Percentiles rank a stretch among this genome's conserved stretches.
Evolutionary conservation across 768 basidiomycete species (phyloP).

Genomic region (Naganishia randhawae): DNA sequence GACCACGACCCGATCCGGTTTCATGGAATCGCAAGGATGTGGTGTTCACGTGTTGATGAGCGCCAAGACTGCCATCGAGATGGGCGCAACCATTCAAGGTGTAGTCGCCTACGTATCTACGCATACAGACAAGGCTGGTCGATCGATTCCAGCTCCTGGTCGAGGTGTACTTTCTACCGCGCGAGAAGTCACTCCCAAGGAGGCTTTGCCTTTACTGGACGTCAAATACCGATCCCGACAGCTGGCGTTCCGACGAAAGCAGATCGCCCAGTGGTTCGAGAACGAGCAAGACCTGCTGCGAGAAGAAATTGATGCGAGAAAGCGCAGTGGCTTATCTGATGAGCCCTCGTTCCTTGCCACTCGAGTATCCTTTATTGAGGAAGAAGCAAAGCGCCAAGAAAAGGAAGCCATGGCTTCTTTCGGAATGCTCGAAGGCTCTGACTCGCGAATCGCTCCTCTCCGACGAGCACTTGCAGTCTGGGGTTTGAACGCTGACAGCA

Average conservation of each 20-base stretch:
- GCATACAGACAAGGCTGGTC: constrained; percentile 90
- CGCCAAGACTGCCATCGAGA: constrained; percentile 89
- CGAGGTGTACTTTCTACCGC: constrained; percentile 86
- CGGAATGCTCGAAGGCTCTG: constrained; percentile 87
- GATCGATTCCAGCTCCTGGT: constrained; percentile 95
- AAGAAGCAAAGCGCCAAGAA: constrained; percentile 86
- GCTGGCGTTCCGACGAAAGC: constrained; percentile 87
- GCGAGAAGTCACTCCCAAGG: constrained; percentile 73
- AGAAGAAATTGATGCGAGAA: constrained; percentile 58
- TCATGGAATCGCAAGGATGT: constrained; percentile 95
- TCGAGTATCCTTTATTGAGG: constrained; percentile 78
- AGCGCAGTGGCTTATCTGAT: constrained; percentile 38
- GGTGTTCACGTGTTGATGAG: constrained; percentile 97
- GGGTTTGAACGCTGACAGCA: constrained; percentile 88
- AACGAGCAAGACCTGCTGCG: constrained; percentile 83
- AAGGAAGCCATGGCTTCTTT: constrained; percentile 87
- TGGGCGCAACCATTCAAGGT: constrained; percentile 89
- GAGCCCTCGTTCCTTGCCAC: constrained; percentile 70
- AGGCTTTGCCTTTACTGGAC: constrained; percentile 74
- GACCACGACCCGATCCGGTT: constrained; percentile 90
- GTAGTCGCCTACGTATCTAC: constrained; percentile 94
- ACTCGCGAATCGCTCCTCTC: constrained; percentile 81
- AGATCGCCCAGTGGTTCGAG: constrained; percentile 89
- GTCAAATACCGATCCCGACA: constrained; percentile 87
- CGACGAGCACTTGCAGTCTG: constrained; percentile 94